Evolutionary conservation across 805 yeast species (phyloP).

Genomic region (Candida peoriensis): DNA sequence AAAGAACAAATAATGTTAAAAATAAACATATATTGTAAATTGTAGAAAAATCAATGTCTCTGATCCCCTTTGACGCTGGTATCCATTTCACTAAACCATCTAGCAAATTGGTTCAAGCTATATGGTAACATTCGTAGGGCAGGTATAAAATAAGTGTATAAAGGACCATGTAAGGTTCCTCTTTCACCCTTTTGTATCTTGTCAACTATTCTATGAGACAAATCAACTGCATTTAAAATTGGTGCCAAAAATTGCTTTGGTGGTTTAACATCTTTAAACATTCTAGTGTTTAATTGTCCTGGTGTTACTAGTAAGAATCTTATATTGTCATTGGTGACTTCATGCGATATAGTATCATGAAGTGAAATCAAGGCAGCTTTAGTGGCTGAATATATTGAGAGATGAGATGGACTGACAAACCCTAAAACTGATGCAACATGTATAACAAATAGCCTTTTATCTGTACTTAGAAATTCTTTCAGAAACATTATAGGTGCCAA

Average conservation of each 20-base stretch:
- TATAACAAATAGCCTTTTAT: constrained; percentile 57
- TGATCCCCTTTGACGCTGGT: constrained; percentile 12
- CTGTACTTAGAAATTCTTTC: constrained; percentile 55
- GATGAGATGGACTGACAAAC: constrained; percentile 70
- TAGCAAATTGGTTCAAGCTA: constrained; percentile 33
- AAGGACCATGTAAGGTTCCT: constrained; percentile 68
- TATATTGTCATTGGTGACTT: constrained; percentile 50
- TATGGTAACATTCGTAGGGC: constrained; percentile 65
- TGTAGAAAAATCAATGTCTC: constrained; percentile 33
- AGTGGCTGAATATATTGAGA: constrained; percentile 77
- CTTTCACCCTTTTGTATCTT: constrained; percentile 57
- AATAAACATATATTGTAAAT: constrained; percentile 2
- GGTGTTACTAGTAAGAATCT: constrained; percentile 74
- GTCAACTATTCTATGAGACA: constrained; percentile 51
- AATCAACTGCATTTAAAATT: constrained; percentile 50
- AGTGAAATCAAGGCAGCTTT: constrained; percentile 80
- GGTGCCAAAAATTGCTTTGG: constrained; percentile 80
- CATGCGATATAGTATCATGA: constrained; percentile 78
- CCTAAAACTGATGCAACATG: constrained; percentile 80
- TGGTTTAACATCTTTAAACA: constrained; percentile 73
- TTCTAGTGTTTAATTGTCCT: constrained; percentile 71
- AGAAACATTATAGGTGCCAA: constrained; percentile 61
- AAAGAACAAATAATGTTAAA: constrained; percentile 36
- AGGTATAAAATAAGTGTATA: constrained; percentile 70
- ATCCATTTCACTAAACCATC: constrained; percentile 70